These are phyloP conservation scores for Pleurotus platypus DNA, from an alignment of 768 basidiomycete genomes.

Conservation along the genomic window DNA sequence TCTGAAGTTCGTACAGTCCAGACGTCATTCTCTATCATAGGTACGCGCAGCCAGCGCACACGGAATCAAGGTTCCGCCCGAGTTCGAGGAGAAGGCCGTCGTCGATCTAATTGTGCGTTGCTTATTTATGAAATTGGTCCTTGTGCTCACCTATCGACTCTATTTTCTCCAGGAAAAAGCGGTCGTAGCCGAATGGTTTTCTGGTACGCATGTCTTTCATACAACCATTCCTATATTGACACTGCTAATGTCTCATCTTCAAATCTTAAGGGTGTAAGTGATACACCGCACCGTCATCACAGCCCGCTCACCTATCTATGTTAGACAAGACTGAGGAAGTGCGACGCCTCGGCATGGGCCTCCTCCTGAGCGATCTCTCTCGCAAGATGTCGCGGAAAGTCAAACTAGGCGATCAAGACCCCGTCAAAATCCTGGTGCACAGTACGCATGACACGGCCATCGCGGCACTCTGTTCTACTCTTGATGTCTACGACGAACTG, in stretches of 20 bases:
- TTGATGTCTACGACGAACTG: constrained; percentile 74
- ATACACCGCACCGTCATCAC: constrained; percentile 1
- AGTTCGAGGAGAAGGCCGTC: constrained; percentile 63
- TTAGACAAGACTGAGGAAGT: constrained; percentile 74
- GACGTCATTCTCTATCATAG: constrained; percentile 25
- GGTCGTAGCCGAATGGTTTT: constrained; percentile 78
- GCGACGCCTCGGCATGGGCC: constrained; percentile 73
- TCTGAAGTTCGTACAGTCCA: too few species aligned
- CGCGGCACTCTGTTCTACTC: constrained; percentile 57
- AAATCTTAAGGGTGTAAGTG: constrained; percentile 6
- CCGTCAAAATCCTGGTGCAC: constrained; percentile 64
- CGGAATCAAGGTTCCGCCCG: constrained; percentile 64
- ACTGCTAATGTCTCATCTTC: constrained; percentile 11
- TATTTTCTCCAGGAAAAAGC: constrained; percentile 53
- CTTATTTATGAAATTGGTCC: too few species aligned
- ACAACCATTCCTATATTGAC: constrained; percentile 4
- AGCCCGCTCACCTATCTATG: neutral
- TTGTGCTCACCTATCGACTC: too few species aligned
- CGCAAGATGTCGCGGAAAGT: constrained; percentile 60
- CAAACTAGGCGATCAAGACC: constrained; percentile 37
- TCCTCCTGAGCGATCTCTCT: constrained; percentile 62
- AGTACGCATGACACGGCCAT: constrained; percentile 72
- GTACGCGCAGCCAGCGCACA: constrained; percentile 69
- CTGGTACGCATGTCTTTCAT: constrained; percentile 32
- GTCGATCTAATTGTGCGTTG: constrained; percentile 53